phyloP scores from a whole-genome alignment of 345 rosid genomes.

The Bruguiera gymnorhiza region DNA sequence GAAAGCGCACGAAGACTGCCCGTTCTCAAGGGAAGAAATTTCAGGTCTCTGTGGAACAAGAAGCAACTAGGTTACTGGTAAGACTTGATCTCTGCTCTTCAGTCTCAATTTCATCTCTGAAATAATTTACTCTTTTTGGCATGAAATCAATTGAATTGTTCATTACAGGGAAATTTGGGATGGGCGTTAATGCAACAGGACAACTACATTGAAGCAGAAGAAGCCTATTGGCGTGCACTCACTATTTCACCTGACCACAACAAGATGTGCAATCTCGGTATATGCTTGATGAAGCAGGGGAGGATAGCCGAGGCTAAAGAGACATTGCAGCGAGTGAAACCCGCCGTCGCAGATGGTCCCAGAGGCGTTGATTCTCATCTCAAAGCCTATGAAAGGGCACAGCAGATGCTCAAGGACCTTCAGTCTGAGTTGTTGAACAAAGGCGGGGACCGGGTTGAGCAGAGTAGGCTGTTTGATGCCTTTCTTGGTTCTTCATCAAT shows the following conservation, averaged over 20 bases:
- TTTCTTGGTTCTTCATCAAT: slow-evolving; percentile 86
- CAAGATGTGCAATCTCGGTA: slow-evolving; percentile 97
- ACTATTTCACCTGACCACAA: slow-evolving; percentile 77
- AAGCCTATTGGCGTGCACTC: slow-evolving; percentile 77
- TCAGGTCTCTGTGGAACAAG: slow-evolving; percentile 95
- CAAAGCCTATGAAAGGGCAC: slow-evolving; percentile 94
- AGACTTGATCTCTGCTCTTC: not conserved
- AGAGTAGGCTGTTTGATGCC: slow-evolving; percentile 74
- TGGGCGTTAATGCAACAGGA: slow-evolving; percentile 96
- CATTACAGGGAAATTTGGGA: slow-evolving; percentile 78
- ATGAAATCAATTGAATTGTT: not conserved
- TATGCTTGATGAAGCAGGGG: slow-evolving; percentile 96
- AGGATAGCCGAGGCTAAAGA: slow-evolving; percentile 79
- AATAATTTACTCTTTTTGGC: too few relatives aligned
- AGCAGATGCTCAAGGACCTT: slow-evolving; percentile 90
- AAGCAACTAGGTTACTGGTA: slow-evolving; percentile 89
- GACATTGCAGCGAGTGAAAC: slow-evolving; percentile 68
- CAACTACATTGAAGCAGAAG: slow-evolving; percentile 82
- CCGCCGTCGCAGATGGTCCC: slow-evolving; percentile 72
- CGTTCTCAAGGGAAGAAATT: slow-evolving; percentile 95
- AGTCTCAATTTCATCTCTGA: too few relatives aligned
- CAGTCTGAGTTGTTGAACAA: slow-evolving; percentile 80
- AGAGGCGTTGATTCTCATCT: slow-evolving; percentile 94
- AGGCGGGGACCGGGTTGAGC: slow-evolving; percentile 68
- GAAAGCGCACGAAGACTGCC: slow-evolving; percentile 93